These are phyloP conservation scores for Lepidium africanum DNA, from an alignment of 345 rosid species.

Conservation along the genomic window DNA sequence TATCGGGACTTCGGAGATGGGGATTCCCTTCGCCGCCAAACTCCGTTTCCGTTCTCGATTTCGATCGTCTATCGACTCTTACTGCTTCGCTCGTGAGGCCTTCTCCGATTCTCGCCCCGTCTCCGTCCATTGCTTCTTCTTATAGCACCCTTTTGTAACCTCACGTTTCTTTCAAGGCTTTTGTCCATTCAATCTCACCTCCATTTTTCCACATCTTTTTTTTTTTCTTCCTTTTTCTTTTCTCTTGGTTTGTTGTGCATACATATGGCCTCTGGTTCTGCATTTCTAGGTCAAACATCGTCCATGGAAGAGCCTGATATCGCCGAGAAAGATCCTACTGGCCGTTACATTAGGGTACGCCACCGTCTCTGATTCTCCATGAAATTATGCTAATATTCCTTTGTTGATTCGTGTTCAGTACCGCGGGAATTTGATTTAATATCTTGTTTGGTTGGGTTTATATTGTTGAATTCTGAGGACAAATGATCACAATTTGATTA, in stretches of 20 bases:
- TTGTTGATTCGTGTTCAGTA: not conserved
- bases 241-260: constrained; percentile 14
- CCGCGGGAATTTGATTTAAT: not conserved
- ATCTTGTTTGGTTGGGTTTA: not conserved
- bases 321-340: constrained; percentile 60
- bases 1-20: constrained; percentile 7
- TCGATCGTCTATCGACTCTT: constrained; percentile 36
- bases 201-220: not conserved
- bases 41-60: constrained; percentile 31
- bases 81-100: constrained; percentile 37
- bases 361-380: not conserved
- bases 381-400: not conserved
- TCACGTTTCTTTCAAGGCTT: not conserved
- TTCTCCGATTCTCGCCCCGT: constrained; percentile 29
- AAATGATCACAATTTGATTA: not conserved
- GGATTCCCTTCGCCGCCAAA: constrained; percentile 16
- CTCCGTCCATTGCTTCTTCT: constrained; percentile 7
- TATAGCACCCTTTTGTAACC: constrained; percentile 1
- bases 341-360: constrained; percentile 57
- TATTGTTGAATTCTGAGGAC: not conserved
- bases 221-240: not conserved
- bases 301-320: constrained; percentile 35
- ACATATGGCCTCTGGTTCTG: constrained; percentile 36
- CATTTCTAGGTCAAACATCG: constrained; percentile 14
- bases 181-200: not conserved